These are phyloP conservation scores for Elsinoe ampelina DNA, from an alignment of 2,329 filamentous ascomycete genomes.

Conservation along the genomic window DNA sequence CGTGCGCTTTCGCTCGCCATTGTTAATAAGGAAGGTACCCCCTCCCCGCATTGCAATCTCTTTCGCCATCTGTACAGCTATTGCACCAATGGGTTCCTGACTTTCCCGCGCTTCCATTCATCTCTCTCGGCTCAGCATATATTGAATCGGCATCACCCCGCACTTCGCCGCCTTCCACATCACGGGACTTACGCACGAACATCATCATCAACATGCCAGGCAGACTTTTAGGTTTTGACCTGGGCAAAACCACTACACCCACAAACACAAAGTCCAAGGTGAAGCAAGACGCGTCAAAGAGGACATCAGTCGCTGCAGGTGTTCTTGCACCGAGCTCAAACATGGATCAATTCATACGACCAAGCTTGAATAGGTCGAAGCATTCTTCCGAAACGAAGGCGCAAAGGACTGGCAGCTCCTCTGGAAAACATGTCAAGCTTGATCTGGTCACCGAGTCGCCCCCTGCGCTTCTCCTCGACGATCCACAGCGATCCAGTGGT, in stretches of 20 bases:
- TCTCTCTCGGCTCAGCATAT: not conserved
- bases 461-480: conserved; percentile 74
- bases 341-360: conserved; percentile 30
- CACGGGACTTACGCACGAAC: not conserved
- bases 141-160: not conserved
- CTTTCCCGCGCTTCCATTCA: not conserved
- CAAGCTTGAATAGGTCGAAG: conserved; percentile 18
- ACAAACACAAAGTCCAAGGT: conserved; percentile 16
- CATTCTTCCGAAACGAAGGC: conserved; percentile 19
- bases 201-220: conserved; percentile 22
- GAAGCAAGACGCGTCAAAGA: conserved; percentile 14
- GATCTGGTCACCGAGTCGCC: conserved; percentile 70
- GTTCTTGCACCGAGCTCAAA: conserved; percentile 13
- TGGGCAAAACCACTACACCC: conserved; percentile 16
- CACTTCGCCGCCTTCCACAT: not conserved
- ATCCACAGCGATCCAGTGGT: conserved; percentile 64
- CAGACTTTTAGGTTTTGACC: conserved; percentile 27
- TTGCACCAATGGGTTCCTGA: not conserved
- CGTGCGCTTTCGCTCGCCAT: not conserved
- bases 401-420: conserved; percentile 19
- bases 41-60: not conserved
- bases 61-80: not conserved
- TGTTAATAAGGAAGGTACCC: not conserved
- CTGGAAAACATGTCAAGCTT: conserved; percentile 40
- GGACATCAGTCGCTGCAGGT: conserved; percentile 15